A percentile compares a stretch with the other conserved stretches of the same genome.
These are phyloP conservation scores for Daedaleopsis nitida DNA, from an alignment of 768 basidiomycete species.

Conservation along the genomic window DNA sequence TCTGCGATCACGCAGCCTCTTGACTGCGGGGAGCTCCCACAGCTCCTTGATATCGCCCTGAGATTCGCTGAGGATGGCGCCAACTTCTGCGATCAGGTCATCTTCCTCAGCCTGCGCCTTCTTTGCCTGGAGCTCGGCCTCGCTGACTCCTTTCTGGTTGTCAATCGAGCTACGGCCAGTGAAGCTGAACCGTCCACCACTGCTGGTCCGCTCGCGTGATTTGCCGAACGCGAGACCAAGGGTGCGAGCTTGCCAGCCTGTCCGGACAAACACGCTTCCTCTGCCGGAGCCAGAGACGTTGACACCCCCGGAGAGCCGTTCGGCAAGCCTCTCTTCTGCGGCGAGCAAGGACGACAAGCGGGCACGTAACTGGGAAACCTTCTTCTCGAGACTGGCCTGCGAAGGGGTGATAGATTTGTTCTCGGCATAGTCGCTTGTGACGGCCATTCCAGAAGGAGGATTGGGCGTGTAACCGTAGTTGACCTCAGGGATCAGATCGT, in stretches of 20 bases:
- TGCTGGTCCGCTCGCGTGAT: constrained; percentile 32
- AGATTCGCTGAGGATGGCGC: constrained; percentile 55
- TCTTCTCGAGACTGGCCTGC: constrained; percentile 21
- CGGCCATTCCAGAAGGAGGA: constrained; percentile 7
- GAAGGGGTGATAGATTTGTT: constrained; percentile 18
- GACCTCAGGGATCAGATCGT: constrained; percentile 50
- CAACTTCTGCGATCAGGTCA: constrained; percentile 60
- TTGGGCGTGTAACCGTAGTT: constrained; percentile 2
- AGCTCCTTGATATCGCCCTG: constrained; percentile 70
- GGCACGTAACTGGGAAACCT: constrained; percentile 45
- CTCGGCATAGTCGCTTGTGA: constrained; percentile 1
- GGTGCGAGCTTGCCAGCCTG: constrained; percentile 78
- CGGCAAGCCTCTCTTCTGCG: constrained; percentile 63
- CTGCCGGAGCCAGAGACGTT: constrained; percentile 73
- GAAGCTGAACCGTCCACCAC: constrained; percentile 32
- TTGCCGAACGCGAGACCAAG: constrained; percentile 38
- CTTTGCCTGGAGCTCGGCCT: constrained; percentile 33
- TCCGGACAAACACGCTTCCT: constrained; percentile 72
- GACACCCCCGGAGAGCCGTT: constrained; percentile 74
- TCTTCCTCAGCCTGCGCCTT: constrained; percentile 47
- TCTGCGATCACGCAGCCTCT: constrained; percentile 64
- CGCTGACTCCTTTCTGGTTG: constrained; percentile 9
- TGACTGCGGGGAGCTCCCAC: constrained; percentile 75
- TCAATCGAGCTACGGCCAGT: constrained; percentile 32
- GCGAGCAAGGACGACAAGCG: constrained; percentile 63